Evolutionary conservation across 2,329 filamentous ascomycete species (phyloP), one percentile per base, ranked within the genome.

Genomic region (Fusarium udum): DNA sequence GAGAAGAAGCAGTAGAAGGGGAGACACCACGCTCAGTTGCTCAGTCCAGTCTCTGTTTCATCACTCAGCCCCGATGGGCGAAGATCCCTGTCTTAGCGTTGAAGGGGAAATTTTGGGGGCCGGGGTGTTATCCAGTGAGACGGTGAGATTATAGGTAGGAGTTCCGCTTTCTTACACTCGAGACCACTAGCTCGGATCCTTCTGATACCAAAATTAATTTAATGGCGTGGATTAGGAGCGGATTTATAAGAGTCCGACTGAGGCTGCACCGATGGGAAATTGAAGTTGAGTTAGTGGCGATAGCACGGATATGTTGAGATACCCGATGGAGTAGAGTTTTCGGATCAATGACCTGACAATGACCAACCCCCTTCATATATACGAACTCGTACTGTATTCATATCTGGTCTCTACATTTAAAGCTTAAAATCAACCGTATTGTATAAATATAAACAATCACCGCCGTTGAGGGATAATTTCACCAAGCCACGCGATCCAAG

Each of bases 61-160:
- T 51, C 46, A 46, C 57, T 71, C 61, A 73, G 70, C 70, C 70
- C 52, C 51, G 28, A n/a, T 43, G 63, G 66, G 40, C 48, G 34
- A 49, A 56, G 70, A 71, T 67, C 68, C 67, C 26, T 67, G 56
- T 43, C 26, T 61, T 73, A 65, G 69, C 55, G 64, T 61, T 32
- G 53, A 55, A 36, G 42, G 45, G 45, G 67, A 68, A 42, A 67
- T 63, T 48, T 34, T 68, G 40, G 52, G 34, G 68, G 55, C 32
- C 24, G n/a, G 56, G 39, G 26, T 52, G 14, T 55, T 22, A 48
- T 34, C 70, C 70, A 73, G 60, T 73, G 28, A 71, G n/a, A 62
- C 12, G 9, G 9, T 42, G 32, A 39, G 42, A 45, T 42, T 14
- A 28, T 11, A 26, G 13, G 15, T 6, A 49, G 18, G 18, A 43